Base-by-base conservation (phyloP, 768 basidiomycete species). In the Mycena pura region DNA sequence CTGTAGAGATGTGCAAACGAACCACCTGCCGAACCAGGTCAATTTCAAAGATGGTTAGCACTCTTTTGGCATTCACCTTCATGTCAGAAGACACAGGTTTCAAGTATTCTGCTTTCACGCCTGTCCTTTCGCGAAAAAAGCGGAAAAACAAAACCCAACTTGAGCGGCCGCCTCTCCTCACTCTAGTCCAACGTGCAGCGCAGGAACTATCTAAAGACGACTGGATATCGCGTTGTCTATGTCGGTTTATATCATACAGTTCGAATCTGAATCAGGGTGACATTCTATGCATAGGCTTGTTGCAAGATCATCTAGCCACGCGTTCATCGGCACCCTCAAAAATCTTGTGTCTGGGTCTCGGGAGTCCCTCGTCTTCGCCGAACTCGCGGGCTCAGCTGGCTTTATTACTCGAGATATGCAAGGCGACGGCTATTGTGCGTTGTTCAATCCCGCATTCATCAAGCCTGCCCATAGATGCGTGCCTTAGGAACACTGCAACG, bases 311-410 rank as follows among this genome's bases (percentile, higher is more conserved):
- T 32, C 51, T 84, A 24, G 63, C 50, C 24, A 57, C 59, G 21
- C 65, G 66, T 32, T 51, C 63, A 34, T 62, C 75, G 45, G 60
- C 65, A 14, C 67, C 80, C 69, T 59, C 70, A 9, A 64, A 71
- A 29, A 76, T 89, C 44, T 70, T 93, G 39, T 92, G 91, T 72
- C 82, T 93, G 14, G 91, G 91, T 11, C 77, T 93, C 27, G 91
- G 91, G 48, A 89, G 88, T 71, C 90, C 91, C n/a, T 76, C 80
- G 17, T 69, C 77, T 39, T 91, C 89, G 46, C 77, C 77, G 47
- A 84, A 84, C 56, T 81, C 91, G 34, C 83, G 87, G 60, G 83
- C 82, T 32, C 91, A 92, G 65, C 87, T 93, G 27, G 88, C 81
- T 19, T 84, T 90, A 68, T 80, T 93, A 66, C 77, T 84, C 41